Evolutionary conservation across 306 rosid species (phyloP).

Genomic region (Rubus idaeus): DNA sequence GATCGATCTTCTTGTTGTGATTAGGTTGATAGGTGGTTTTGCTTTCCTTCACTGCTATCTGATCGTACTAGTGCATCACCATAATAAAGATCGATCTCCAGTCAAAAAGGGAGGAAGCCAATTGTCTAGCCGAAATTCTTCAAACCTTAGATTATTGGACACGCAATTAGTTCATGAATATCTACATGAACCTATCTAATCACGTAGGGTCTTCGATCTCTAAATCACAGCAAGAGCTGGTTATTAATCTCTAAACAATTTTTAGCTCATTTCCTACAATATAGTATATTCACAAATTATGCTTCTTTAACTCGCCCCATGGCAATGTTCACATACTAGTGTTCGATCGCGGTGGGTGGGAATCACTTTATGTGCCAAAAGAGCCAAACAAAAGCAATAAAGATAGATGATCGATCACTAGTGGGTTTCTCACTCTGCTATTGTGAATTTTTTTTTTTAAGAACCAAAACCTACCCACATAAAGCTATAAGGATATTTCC

Average conservation of each 20-base stretch:
- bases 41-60: too few relatives aligned
- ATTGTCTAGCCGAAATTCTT: background rate
- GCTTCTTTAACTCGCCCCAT: background rate
- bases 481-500: constrained; percentile 37
- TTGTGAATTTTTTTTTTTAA: constrained; percentile 12
- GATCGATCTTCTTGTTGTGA: too few relatives aligned
- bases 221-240: too few relatives aligned
- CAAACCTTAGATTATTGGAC: constrained; percentile 6
- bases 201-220: constrained; percentile 2
- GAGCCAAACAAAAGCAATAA: constrained; percentile 43
- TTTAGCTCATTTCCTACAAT: background rate
- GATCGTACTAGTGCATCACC: constrained; percentile 11
- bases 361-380: constrained; percentile 38
- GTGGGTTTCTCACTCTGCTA: constrained; percentile 25
- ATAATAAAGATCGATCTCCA: constrained; percentile 20
- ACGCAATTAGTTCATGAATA: constrained; percentile 26
- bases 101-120: constrained; percentile 19
- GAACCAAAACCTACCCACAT: constrained; percentile 25
- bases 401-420: constrained; percentile 13
- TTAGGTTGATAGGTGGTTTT: too few relatives aligned
- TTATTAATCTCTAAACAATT: too few relatives aligned
- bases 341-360: constrained; percentile 36
- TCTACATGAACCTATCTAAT: constrained; percentile 13
- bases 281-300: constrained; percentile 1
- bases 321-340: constrained; percentile 5